phyloP scores from a whole-genome alignment of 2,329 filamentous ascomycete genomes.

The Venturia pyrina region DNA sequence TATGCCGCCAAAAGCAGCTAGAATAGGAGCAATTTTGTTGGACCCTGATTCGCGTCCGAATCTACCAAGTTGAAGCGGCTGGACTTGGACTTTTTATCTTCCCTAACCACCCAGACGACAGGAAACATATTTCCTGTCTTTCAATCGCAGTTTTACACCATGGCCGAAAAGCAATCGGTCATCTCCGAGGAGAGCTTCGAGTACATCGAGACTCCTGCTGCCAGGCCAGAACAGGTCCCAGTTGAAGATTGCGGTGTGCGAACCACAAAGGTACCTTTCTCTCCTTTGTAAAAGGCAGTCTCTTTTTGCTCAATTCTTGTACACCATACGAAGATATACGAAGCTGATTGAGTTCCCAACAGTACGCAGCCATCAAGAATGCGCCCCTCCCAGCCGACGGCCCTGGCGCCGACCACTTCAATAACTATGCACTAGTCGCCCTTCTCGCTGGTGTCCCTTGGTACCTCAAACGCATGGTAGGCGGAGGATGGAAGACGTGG shows the following conservation, averaged over 20 bases:
- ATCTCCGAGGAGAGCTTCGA: slow-evolving; percentile 49
- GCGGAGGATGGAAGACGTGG: slow-evolving; percentile 78
- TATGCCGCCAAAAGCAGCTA: not conserved
- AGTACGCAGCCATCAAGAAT: slow-evolving; percentile 90
- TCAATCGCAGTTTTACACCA: slow-evolving; percentile 13
- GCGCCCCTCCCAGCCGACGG: slow-evolving; percentile 85
- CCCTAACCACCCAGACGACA: not conserved
- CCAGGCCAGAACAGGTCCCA: slow-evolving; percentile 40
- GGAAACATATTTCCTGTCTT: not conserved
- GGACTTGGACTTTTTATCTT: not conserved
- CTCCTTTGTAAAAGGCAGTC: not conserved
- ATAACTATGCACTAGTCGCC: slow-evolving; percentile 64
- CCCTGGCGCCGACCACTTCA: slow-evolving; percentile 76
- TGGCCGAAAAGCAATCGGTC: slow-evolving; percentile 24
- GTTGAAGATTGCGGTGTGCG: slow-evolving; percentile 49
- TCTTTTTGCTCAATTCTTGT: not conserved
- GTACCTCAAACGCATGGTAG: slow-evolving; percentile 73
- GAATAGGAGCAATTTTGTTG: not conserved
- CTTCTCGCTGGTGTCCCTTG: slow-evolving; percentile 62
- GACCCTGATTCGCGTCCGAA: not conserved
- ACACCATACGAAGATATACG: slow-evolving; percentile 14
- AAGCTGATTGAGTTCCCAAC: slow-evolving; percentile 20
- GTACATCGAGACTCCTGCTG: slow-evolving; percentile 55
- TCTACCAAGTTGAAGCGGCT: not conserved
- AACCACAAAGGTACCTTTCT: slow-evolving; percentile 46